Evolutionary conservation across 1,284 basidiomycete genomes (phyloP), one percentile per base, ranked within the genome.

Genomic region (Ceratobasidium theobromae): DNA sequence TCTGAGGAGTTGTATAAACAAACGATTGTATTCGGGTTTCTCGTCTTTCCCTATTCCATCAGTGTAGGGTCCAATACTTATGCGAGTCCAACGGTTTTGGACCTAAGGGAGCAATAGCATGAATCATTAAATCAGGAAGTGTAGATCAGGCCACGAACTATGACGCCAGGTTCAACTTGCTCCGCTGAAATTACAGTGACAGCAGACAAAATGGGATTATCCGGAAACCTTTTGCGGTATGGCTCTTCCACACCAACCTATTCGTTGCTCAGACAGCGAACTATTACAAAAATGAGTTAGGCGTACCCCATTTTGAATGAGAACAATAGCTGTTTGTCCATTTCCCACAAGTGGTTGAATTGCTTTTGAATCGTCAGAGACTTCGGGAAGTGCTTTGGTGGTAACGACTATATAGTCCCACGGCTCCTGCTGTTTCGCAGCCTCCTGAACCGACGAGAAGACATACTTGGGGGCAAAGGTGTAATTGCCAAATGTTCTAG

Each of bases 41-140:
- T 62, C 35, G 6, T 68, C 45, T 16, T 67, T 64, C 21, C 66
- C 69, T 4, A 66, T 16, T 57, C 69, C 69, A 66, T 73, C 70
- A 4, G 74, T 72, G 62, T 74, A 79, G 5, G 77, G 75, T 0
- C 78, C 78, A 48, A 79, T 72, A 30, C 72, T 74, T 66, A 79
- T 77, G 16, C 78, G 70, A 4, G 78, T 79, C 78, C 78, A 79
- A 2, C 77, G 70, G 68, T 79, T 79, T 69, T 79, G 78, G 27
- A 71, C 69, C 38, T 62, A 41, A 23, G 3, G 28, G 25, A 21
- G 33, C 14, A 27, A 6, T n/a, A 3, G 16, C 12, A 25, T 52
- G 3, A 52, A 33, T 38, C 6, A 2, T 1, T 4, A 14, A 23
- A 28, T 16, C 33, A 25, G 8, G 48, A 23, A 14, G 40, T n/a